Evolutionary conservation across 345 rosid species (phyloP), one percentile per base, ranked within the genome.

Genomic region (Linum lewisii): DNA sequence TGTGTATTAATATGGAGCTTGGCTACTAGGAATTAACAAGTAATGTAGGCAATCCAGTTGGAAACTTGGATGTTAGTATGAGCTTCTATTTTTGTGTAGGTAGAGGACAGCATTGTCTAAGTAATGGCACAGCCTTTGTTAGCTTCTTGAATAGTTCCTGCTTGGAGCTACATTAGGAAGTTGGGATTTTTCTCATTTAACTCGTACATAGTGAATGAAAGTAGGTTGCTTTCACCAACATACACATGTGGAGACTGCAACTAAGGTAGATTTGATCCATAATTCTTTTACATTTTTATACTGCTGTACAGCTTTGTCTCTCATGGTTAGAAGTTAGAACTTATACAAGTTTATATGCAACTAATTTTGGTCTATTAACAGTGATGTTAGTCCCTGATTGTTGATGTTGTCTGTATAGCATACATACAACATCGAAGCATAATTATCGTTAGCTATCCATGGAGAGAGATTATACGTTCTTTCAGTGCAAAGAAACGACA

Each of bases 41-140:
- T 54, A 64, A 66, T 52, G 36, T 57, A 63, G 68, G 62, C 63
- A 67, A 51, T 69, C 70, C 68, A 76, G 37, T 78, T 63, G 61
- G 60, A 67, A 65, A 70, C 59, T 10, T 42, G 15, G 47, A 42
- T 42, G 47, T 42, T 6, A 11, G 14, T 42, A 42, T 11, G 47
- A 42, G 47, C 18, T 16, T 68, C 68, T 57, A 57, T 64, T 65
- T 26, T 73, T 71, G 65, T 73, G 52, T 66, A 77, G 78, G 73
- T 72, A 59, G 63, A 70, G 73, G 80, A 72, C 69, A 64, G 62
- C 68, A 66, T 67, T 73, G 53, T 42, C 65, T 70, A 53, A 65
- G 67, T 71, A 65, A 62, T 67, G 67, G 67, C 57, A 32, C 64
- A 37, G 58, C 79, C 59, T 72, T 66, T 50, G 32, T 54, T 66